A percentile compares a stretch with the other conserved stretches of the same genome.
Evolutionary conservation across 164 flowering plant genomes (phyloP).

Genomic region (Piper longum): DNA sequence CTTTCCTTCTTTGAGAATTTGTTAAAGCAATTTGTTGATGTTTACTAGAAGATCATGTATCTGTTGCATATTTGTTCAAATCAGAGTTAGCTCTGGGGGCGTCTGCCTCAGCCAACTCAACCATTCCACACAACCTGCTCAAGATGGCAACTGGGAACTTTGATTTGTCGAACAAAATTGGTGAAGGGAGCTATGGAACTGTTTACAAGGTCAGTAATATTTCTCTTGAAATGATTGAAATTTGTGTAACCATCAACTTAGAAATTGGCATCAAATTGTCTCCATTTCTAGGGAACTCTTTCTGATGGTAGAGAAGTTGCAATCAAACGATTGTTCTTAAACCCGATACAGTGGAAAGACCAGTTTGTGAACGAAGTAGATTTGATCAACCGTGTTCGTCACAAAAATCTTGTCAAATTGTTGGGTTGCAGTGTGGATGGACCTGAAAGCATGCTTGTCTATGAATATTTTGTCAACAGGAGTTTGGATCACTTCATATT

Average conservation of each 20-base stretch:
- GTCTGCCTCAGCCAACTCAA: conserved; percentile 3
- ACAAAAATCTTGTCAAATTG: conserved; percentile 56
- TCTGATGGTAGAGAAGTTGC: conserved; percentile 77
- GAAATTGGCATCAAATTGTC: neutral
- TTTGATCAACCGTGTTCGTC: conserved; percentile 54
- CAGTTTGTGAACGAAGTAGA: conserved; percentile 74
- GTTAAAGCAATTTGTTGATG: neutral
- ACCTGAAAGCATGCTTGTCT: conserved; percentile 72
- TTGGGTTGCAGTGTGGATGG: conserved; percentile 72
- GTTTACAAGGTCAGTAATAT: conserved; percentile 50
- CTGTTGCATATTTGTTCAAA: conserved; percentile 5
- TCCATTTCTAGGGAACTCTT: conserved; percentile 39
- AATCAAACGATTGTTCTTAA: conserved; percentile 63
- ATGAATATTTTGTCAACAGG: conserved; percentile 49
- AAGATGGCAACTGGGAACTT: conserved; percentile 10
- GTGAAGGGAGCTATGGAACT: conserved; percentile 72
- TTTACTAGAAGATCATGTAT: neutral
- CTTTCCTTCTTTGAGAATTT: neutral
- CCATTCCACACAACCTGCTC: conserved; percentile 4
- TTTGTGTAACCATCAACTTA: too few species aligned
- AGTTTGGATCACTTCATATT: conserved; percentile 67
- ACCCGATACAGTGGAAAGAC: conserved; percentile 56
- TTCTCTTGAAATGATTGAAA: too few species aligned
- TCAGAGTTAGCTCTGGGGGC: conserved; percentile 2
- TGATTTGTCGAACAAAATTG: conserved; percentile 40